Evolutionary conservation across 805 yeast genomes (phyloP), one percentile per base, ranked within the genome.

Genomic region (Suhomyces emberorum): DNA sequence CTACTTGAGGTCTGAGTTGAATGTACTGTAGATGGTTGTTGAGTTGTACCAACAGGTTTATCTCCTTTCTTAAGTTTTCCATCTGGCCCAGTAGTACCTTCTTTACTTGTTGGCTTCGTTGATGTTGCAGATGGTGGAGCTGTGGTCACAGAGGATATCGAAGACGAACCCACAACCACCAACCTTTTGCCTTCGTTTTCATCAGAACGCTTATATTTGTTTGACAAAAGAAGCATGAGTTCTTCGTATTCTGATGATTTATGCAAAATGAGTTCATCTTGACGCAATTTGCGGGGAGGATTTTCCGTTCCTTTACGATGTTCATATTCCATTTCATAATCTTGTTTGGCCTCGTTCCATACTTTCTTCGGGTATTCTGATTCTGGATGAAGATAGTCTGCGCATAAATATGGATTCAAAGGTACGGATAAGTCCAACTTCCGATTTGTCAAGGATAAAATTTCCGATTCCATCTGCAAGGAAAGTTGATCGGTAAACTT

Each of bases 161-260:
- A 43, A 1, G 59, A 41, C 3, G 61, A 49, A 7, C 59, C 70
- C 6, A 66, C 70, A 15, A 63, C 59, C 27, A 66, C 65, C 47
- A 69, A 60, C 39, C 59, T 60, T 40, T 61, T 62, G 30, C 63
- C 70, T 30, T 56, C 55, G 1, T 47, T 42, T 19, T 69, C 72
- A 32, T 64, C 70, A 16, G 63, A 55, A 32, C 56, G 57, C 39
- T 59, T 66, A 42, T 64, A 57, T 41, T 62, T 66, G 41, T 60
- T 61, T 3, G 72, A 65, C 25, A 69, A 54, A 32, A 69, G 52
- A 37, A 67, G 57, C 98, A 91, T 91, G 54, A 88, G 69, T 54
- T 87, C 95, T 59, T 93, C 98, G 63, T 85, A 88, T 46, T 88
- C 95, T 3, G 69, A 60, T 1, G 89, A 79, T 48, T 84, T 84